phyloP scores from a whole-genome alignment of 306 rosid species.

The Trichosanthes truncata region DNA sequence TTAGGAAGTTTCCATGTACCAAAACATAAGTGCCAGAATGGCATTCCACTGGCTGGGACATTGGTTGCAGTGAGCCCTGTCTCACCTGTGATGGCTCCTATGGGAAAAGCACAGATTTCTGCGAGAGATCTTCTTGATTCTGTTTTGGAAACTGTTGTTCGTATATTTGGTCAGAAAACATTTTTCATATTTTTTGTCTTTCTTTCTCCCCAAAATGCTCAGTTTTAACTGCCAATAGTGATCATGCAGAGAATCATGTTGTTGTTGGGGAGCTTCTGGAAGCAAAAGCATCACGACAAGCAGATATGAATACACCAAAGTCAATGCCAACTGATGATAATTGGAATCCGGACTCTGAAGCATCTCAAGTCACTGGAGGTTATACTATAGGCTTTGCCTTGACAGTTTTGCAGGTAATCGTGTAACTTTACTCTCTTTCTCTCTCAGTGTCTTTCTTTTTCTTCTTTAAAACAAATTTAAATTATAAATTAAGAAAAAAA shows the following conservation, averaged over 20 bases:
- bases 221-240: conserved; percentile 19
- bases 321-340: conserved; percentile 56
- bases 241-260: conserved; percentile 76
- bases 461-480: not conserved
- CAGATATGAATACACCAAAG: conserved; percentile 66
- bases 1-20: conserved; percentile 69
- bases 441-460: not conserved
- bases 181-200: conserved; percentile 4
- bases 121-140: conserved; percentile 88
- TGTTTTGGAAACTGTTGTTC: conserved; percentile 69
- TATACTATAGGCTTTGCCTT: conserved; percentile 89
- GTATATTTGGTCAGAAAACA: conserved; percentile 62
- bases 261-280: conserved; percentile 89
- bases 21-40: conserved; percentile 85
- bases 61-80: conserved; percentile 92
- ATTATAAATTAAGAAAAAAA: not conserved
- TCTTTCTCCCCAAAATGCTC: not conserved
- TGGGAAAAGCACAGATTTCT: conserved; percentile 79
- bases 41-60: conserved; percentile 64
- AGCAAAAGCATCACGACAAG: conserved; percentile 51
- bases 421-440: not conserved
- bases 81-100: conserved; percentile 91
- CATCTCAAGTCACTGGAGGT: conserved; percentile 91
- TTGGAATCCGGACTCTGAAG: conserved; percentile 80
- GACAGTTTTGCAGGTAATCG: conserved; percentile 82